A percentile compares a stretch with the other conserved stretches of the same genome.
Conservation (phyloP, 2,329 filamentous ascomycete species). For the Trichoderma arundinaceum region DNA sequence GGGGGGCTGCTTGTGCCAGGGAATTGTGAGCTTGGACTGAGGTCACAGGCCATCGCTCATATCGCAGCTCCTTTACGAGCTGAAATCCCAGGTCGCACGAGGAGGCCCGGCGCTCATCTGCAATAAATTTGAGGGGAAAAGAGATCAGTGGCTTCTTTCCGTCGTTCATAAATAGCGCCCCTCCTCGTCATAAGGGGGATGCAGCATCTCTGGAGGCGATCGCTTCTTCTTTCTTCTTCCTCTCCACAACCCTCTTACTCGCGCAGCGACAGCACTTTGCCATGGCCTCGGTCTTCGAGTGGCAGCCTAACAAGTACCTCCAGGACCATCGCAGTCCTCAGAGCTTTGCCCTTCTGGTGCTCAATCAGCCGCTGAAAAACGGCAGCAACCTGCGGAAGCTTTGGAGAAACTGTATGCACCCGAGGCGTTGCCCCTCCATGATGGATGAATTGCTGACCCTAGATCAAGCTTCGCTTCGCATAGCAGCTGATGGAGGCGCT, state of each 20-base stretch:
- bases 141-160: not conserved
- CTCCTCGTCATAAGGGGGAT: not conserved
- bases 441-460: constrained; percentile 6
- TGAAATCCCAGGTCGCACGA: constrained; percentile 28
- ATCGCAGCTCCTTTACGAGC: constrained; percentile 22
- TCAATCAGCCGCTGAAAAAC: constrained; percentile 58
- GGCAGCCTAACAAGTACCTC: constrained; percentile 49
- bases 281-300: constrained; percentile 45
- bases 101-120: not conserved
- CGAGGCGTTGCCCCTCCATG: constrained; percentile 2
- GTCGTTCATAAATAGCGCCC: constrained; percentile 20
- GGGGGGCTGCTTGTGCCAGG: not conserved
- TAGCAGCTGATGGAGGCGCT: constrained; percentile 92
- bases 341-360: constrained; percentile 54
- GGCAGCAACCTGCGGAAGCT: constrained; percentile 55
- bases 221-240: not conserved
- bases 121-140: not conserved
- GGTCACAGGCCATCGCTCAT: constrained; percentile 8
- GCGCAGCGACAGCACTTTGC: not conserved
- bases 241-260: not conserved
- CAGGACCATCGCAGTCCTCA: constrained; percentile 43
- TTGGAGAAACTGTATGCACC: constrained; percentile 55
- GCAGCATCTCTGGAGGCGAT: not conserved
- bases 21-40: constrained; percentile 27
- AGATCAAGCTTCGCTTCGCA: constrained; percentile 63